Percentiles rank a stretch among this genome's conserved stretches.
These are phyloP conservation scores for Scheffersomyces insectosa DNA, from an alignment of 1,139 yeast species.

Conservation along the genomic window DNA sequence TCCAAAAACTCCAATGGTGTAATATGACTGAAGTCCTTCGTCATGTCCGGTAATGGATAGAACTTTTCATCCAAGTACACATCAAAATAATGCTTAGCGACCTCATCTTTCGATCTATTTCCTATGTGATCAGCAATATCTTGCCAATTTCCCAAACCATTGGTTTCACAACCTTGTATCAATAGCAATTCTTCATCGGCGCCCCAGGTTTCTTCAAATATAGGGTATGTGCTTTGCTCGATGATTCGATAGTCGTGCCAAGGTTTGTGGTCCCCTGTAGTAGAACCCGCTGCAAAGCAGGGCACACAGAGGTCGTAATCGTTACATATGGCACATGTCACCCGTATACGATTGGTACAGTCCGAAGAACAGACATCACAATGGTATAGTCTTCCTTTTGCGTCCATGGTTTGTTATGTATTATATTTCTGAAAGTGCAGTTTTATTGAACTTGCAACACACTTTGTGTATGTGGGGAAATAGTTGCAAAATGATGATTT, in stretches of 20 bases:
- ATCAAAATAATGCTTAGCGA: conserved; percentile 73
- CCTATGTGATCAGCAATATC: conserved; percentile 96
- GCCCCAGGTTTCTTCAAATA: conserved; percentile 91
- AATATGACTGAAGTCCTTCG: conserved; percentile 61
- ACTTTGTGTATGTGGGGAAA: no score
- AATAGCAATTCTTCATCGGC: conserved; percentile 93
- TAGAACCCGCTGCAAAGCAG: conserved; percentile 84
- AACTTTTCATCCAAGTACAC: conserved; percentile 66
- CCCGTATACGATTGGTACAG: conserved; percentile 87
- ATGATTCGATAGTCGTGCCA: conserved; percentile 90
- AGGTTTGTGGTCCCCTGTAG: conserved; percentile 86
- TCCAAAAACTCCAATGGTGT: conserved; percentile 70
- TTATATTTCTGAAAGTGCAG: no score
- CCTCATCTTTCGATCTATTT: conserved; percentile 88
- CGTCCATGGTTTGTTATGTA: conserved; percentile 14
- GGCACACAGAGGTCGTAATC: conserved; percentile 97
- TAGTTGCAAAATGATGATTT: no score
- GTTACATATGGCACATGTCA: conserved; percentile 86
- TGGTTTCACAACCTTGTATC: conserved; percentile 88
- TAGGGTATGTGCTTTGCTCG: conserved; percentile 94
- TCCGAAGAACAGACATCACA: conserved; percentile 96
- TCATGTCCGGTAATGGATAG: conserved; percentile 84
- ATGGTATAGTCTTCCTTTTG: conserved; percentile 59
- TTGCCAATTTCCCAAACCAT: conserved; percentile 96
- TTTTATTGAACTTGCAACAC: no score